A percentile compares a stretch with the other conserved stretches of the same genome.
These are phyloP conservation scores for Nidularia pulvinata DNA, from an alignment of 768 basidiomycete genomes.

Conservation along the genomic window DNA sequence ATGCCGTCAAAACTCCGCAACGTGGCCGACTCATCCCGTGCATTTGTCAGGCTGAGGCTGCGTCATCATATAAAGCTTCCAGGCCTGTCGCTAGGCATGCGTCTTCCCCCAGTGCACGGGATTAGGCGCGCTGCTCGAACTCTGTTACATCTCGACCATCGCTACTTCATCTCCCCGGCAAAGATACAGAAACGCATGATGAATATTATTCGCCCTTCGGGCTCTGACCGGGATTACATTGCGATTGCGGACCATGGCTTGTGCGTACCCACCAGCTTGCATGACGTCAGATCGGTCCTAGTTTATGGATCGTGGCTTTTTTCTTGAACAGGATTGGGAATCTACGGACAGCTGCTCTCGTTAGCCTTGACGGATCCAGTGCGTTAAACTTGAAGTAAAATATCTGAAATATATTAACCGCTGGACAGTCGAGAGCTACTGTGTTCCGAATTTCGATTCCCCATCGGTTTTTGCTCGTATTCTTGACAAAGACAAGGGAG, in stretches of 20 bases:
- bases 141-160: too few species aligned
- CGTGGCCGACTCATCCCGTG: too few species aligned
- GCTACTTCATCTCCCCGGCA: too few species aligned
- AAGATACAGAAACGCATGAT: neutral
- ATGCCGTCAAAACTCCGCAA: too few species aligned
- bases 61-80: too few species aligned
- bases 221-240: neutral
- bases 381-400: conserved; percentile 9
- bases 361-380: conserved; percentile 86
- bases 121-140: too few species aligned
- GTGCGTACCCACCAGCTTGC: neutral
- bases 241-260: neutral
- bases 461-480: conserved; percentile 92
- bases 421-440: conserved; percentile 82
- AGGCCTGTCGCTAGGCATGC: too few species aligned
- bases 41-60: too few species aligned
- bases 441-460: conserved; percentile 92
- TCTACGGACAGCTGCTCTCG: conserved; percentile 78
- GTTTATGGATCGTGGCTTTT: neutral
- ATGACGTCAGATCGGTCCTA: neutral
- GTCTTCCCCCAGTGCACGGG: too few species aligned
- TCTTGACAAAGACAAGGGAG: conserved; percentile 88
- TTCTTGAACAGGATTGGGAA: conserved; percentile 69
- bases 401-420: neutral
- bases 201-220: neutral